Evolutionary conservation across 106 monocot species (phyloP).

Genomic region (Allium fistulosum): DNA sequence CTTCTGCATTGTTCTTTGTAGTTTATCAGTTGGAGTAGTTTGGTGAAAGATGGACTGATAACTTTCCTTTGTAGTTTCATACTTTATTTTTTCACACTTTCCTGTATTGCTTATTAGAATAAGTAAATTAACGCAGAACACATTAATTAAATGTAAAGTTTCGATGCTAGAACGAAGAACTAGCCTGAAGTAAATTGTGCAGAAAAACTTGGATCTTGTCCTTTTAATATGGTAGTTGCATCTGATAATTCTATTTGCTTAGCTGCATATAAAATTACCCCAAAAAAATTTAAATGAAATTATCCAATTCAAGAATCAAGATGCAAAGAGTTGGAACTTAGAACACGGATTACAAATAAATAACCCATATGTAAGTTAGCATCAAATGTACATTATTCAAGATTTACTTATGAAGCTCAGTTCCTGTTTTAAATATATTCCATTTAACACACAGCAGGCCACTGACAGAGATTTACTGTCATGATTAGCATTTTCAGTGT

Average conservation of each 20-base stretch:
- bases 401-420: too few species aligned
- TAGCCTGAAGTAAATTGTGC: neutral
- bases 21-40: constrained; percentile 9
- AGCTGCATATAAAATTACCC: constrained; percentile 11
- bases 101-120: neutral
- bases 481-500: too few species aligned
- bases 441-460: too few species aligned
- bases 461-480: too few species aligned
- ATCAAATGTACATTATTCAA: too few species aligned
- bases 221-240: constrained; percentile 14
- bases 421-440: too few species aligned
- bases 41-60: constrained; percentile 3
- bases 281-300: neutral
- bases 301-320: neutral
- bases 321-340: too few species aligned
- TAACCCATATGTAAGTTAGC: too few species aligned
- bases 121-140: too few species aligned
- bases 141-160: too few species aligned
- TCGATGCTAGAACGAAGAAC: neutral
- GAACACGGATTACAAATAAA: too few species aligned
- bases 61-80: neutral
- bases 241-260: neutral
- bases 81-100: constrained; percentile 1
- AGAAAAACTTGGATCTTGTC: constrained; percentile 14
- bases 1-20: neutral